Evolutionary conservation across 1,139 yeast species (phyloP).

Genomic region (Candida sanyaensis): DNA sequence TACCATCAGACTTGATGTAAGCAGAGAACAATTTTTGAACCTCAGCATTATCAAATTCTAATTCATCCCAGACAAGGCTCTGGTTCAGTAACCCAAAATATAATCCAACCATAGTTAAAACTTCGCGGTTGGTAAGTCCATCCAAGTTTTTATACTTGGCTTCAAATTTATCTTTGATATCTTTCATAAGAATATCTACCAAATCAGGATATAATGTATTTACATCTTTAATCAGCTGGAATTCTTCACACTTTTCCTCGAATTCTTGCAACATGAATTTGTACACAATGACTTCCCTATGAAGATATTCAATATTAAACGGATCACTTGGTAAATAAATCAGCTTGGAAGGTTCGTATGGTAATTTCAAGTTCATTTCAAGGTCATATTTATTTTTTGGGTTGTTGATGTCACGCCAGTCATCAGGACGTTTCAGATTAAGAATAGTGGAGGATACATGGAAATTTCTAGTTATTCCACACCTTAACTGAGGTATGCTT

Average conservation of each 20-base stretch:
- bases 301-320: conserved; percentile 9
- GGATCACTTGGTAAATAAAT: conserved; percentile 9
- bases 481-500: conserved; percentile 5
- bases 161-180: conserved; percentile 10
- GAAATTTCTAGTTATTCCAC: conserved; percentile 6
- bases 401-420: not conserved
- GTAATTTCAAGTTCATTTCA: too few relatives aligned
- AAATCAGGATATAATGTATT: conserved; percentile 1
- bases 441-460: conserved; percentile 3
- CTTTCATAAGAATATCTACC: conserved; percentile 6
- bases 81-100: conserved; percentile 34
- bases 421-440: not conserved
- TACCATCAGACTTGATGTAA: conserved; percentile 17
- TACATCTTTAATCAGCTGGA: not conserved
- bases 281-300: conserved; percentile 8
- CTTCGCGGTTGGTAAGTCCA: conserved; percentile 24
- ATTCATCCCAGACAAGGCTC: conserved; percentile 30
- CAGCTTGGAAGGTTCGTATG: not conserved
- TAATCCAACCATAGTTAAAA: conserved; percentile 29
- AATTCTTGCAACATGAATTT: conserved; percentile 13
- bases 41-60: conserved; percentile 26
- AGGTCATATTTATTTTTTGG: not conserved
- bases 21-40: conserved; percentile 25
- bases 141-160: not conserved
- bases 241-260: conserved; percentile 9